Evolutionary conservation across 371 early-diverging fungal species (phyloP).

Genomic region (Choanephora cucurbitarum): DNA sequence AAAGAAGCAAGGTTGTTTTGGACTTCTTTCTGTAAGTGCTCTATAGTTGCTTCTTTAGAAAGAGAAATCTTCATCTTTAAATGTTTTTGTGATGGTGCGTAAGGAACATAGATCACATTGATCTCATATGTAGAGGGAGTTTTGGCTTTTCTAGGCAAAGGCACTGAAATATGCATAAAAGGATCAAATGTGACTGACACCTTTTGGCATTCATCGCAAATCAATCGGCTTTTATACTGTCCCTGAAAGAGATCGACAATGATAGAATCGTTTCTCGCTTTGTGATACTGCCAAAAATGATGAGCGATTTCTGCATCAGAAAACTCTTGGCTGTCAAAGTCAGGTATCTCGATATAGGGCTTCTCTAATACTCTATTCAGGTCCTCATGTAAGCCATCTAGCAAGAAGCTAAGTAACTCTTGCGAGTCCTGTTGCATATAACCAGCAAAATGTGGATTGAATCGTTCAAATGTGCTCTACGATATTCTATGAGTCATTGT

Average conservation of each 20-base stretch:
- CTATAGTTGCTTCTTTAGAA: conserved; percentile 52
- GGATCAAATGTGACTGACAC: conserved; percentile 64
- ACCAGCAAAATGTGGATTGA: conserved; percentile 64
- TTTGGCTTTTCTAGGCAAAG: conserved; percentile 37
- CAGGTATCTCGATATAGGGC: conserved; percentile 67
- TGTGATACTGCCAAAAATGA: conserved; percentile 79
- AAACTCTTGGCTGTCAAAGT: conserved; percentile 45
- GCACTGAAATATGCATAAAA: conserved; percentile 57
- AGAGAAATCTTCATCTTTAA: conserved; percentile 12
- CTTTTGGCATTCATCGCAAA: conserved; percentile 81
- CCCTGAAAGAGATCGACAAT: conserved; percentile 92
- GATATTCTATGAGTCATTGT: not conserved
- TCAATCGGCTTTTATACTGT: conserved; percentile 75
- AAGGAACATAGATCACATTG: conserved; percentile 44
- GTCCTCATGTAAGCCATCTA: conserved; percentile 83
- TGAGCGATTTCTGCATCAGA: conserved; percentile 37
- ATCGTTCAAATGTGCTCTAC: conserved; percentile 60
- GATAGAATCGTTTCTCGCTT: conserved; percentile 77
- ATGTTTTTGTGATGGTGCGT: conserved; percentile 29
- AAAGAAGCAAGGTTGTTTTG: not conserved
- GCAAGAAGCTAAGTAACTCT: conserved; percentile 70
- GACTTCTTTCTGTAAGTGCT: conserved; percentile 33
- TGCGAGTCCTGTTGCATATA: conserved; percentile 80
- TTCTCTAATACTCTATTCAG: conserved; percentile 61
- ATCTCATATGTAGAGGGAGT: conserved; percentile 24